Percentiles rank a stretch among this genome's conserved stretches.
Conservation (phyloP, 352 stramenopile species). For the Globisporangium sylvaticum region DNA sequence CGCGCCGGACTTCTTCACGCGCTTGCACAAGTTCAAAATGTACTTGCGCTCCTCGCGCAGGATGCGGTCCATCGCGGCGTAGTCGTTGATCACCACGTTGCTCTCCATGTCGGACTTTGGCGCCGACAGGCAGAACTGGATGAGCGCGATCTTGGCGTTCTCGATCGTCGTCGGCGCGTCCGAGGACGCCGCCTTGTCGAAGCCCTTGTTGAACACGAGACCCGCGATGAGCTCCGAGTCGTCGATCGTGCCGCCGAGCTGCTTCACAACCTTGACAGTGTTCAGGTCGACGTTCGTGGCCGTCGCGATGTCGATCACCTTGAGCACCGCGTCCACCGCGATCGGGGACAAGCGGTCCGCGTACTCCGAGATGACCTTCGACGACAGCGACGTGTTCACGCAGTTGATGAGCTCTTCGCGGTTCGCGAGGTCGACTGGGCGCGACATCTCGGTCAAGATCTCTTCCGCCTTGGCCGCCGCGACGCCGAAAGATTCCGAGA, state of each 20-base stretch:
- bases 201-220: slow-evolving; percentile 97
- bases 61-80: slow-evolving; percentile 99
- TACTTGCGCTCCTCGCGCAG: slow-evolving; percentile 98
- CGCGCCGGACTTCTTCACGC: slow-evolving; percentile 98
- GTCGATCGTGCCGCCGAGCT: slow-evolving; percentile 98
- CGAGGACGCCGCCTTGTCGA: slow-evolving; percentile 72
- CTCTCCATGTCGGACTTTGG: slow-evolving; percentile 99
- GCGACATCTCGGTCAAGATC: slow-evolving; percentile 89
- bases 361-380: slow-evolving; percentile 98
- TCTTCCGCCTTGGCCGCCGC: slow-evolving; percentile 87
- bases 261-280: slow-evolving; percentile 97
- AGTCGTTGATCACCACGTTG: slow-evolving; percentile 99
- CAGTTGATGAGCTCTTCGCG: slow-evolving; percentile 95
- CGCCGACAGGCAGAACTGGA: slow-evolving; percentile 98
- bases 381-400: slow-evolving; percentile 97
- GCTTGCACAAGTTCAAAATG: slow-evolving; percentile 95
- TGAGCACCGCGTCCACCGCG: slow-evolving; percentile 97
- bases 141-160: slow-evolving; percentile 99
- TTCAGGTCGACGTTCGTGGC: slow-evolving; percentile 97
- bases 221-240: slow-evolving; percentile 98
- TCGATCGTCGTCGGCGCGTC: slow-evolving; percentile 80
- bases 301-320: slow-evolving; percentile 91
- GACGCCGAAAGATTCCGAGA: slow-evolving; percentile 94
- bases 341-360: slow-evolving; percentile 97
- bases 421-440: slow-evolving; percentile 92